Percentiles rank a stretch among this genome's conserved stretches.
phyloP scores from a whole-genome alignment of 192 early-diverging fungal genomes.

The Chytriomyces sp. region DNA sequence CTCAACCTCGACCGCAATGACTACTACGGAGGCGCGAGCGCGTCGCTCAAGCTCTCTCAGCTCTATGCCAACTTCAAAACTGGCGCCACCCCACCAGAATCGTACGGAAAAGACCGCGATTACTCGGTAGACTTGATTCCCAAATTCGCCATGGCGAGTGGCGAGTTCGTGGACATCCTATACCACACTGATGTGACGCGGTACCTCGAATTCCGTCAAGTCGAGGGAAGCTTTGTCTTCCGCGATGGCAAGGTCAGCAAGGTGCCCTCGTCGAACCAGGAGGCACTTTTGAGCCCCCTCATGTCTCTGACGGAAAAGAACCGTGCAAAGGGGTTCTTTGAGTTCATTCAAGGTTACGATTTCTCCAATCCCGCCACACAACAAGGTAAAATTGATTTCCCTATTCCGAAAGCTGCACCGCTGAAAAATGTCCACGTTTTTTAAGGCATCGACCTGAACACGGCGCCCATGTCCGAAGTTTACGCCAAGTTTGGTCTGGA shows the following conservation, averaged over 20 bases:
- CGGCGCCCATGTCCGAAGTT: conserved; percentile 72
- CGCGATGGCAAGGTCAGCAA: conserved; percentile 88
- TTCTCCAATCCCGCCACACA: conserved; percentile 73
- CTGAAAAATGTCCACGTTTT: background rate
- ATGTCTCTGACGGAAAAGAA: conserved; percentile 94
- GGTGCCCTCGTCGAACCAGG: conserved; percentile 86
- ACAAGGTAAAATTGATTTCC: conserved; percentile 29
- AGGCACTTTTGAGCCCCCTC: conserved; percentile 83
- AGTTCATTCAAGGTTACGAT: conserved; percentile 85
- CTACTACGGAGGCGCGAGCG: conserved; percentile 91
- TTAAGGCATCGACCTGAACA: conserved; percentile 50
- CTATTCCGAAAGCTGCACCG: background rate
- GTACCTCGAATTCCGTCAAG: conserved; percentile 97
- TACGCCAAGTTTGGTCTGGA: conserved; percentile 90
- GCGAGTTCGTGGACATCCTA: conserved; percentile 94
- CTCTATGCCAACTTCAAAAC: conserved; percentile 32
- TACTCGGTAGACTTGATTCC: conserved; percentile 98
- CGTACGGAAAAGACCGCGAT: conserved; percentile 84
- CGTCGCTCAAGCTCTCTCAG: conserved; percentile 88
- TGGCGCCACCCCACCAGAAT: conserved; percentile 45
- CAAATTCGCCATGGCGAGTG: conserved; percentile 98
- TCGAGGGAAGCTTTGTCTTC: conserved; percentile 91
- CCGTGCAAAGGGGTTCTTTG: conserved; percentile 90
- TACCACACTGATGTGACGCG: conserved; percentile 97
- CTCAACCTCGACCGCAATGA: conserved; percentile 27